Base-by-base conservation (phyloP, 2,329 filamentous ascomycete genomes). In the Exophiala lecanii-corni region DNA sequence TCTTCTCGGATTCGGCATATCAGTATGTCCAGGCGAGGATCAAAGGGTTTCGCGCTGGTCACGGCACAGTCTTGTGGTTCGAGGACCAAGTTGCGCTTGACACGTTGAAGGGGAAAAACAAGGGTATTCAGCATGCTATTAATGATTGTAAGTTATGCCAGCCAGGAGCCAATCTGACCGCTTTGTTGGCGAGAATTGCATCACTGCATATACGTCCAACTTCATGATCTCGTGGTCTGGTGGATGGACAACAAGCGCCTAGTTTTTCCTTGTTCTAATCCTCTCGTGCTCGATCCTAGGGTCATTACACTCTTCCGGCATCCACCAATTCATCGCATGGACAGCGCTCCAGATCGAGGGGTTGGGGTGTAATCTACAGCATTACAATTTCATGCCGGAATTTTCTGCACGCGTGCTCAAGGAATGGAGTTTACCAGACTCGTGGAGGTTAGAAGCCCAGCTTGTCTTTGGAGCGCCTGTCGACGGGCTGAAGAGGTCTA, bases 31-130 rank as follows among this genome's bases (percentile, higher is more conserved):
- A 33, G 10, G 16, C 23, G 19, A 46, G 46, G 4, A 39, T 55
- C 9, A 42, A 41, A 10, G 43, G 41, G 15, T 53, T 36, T 26
- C 43, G 32, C 67, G 80, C 61, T 43, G 86, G 68, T 15, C 86
- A 88, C 55, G 89, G 87, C 55, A 86, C 86, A 39, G 83, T 86
- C 57, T 78, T 96, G 59, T 95, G 92, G 79, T 94, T 86, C 71
- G 82, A 87, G 68, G 86, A 94, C 71, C 75, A 80, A 53, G 69
- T 75, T 41, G 74, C 78, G 54, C 75, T 91, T 65, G 67, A 82
- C 55, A 68, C 61, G 41, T 74, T 88, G 58, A 46, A 36, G n/a
- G 72, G 75, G 53, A 59, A 64, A 53, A 78, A 82, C 53, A 12
- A 45, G 13, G 49, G 76, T 45, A 94, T 87, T 73, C 81, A 84